Conservation (phyloP, 176 grass and related monocot species). For the Oryza glaberrima region DNA sequence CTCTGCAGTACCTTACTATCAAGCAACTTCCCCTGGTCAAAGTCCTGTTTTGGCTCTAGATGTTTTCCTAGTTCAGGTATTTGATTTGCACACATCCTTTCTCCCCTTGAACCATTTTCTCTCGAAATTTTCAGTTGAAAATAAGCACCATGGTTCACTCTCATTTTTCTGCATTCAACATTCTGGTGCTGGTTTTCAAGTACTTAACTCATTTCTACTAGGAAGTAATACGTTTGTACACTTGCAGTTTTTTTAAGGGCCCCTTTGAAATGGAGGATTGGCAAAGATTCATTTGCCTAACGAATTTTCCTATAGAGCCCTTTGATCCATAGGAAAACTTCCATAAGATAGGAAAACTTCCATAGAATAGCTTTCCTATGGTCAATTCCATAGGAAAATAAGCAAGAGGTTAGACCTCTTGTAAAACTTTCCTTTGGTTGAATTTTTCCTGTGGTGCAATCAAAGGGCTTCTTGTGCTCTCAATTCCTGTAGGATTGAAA, state of each 20-base stretch:
- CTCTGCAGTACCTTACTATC: slow-evolving; percentile 77
- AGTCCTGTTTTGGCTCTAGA: slow-evolving; percentile 93
- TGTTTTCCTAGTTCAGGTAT: slow-evolving; percentile 97
- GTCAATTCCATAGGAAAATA: no score
- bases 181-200: neutral
- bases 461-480: no score
- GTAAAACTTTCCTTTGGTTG: no score
- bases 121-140: neutral
- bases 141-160: neutral
- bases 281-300: no score
- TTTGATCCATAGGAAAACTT: no score
- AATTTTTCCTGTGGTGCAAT: no score
- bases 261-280: no score
- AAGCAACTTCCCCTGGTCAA: slow-evolving; percentile 56
- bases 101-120: neutral
- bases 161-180: neutral
- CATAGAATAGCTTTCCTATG: no score
- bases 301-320: no score
- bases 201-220: neutral
- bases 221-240: neutral
- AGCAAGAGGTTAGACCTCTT: no score
- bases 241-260: neutral
- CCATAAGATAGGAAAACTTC: no score
- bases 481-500: no score
- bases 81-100: slow-evolving; percentile 31